Conservation (phyloP, 257 asterid genomes). For the Nyctanthes arbortristis region DNA sequence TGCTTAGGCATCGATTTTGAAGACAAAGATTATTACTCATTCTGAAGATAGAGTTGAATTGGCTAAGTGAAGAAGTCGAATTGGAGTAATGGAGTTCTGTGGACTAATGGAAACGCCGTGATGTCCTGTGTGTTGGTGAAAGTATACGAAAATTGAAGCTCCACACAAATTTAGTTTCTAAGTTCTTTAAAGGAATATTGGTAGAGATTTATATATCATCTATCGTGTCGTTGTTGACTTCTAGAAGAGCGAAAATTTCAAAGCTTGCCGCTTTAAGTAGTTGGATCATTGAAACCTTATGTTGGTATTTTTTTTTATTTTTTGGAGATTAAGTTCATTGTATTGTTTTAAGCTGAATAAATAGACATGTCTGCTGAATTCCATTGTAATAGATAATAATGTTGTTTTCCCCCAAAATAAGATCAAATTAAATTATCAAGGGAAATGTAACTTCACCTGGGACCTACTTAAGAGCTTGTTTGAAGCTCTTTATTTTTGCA, state of each 20-base stretch:
- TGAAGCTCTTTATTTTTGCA: too few species aligned
- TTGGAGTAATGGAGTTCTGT: not conserved
- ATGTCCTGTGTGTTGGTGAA: not conserved
- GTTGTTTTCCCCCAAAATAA: too few species aligned
- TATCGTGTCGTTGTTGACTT: not conserved
- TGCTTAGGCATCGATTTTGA: not conserved
- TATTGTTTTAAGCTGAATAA: slow-evolving; percentile 9
- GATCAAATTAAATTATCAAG: too few species aligned
- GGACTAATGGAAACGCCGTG: not conserved
- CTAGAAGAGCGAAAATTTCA: not conserved
- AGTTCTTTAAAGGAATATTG: not conserved
- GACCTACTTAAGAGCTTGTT: too few species aligned
- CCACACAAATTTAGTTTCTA: not conserved
- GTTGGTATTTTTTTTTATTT: not conserved
- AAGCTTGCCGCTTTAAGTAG: not conserved
- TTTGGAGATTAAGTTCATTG: slow-evolving; percentile 1
- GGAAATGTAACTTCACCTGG: too few species aligned
- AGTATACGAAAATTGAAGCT: not conserved
- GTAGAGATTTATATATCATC: not conserved
- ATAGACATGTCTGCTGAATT: not conserved
- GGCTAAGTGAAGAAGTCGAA: not conserved
- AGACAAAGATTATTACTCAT: not conserved
- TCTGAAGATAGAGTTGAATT: not conserved
- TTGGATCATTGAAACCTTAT: not conserved
- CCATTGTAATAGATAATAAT: not conserved